Evolutionary conservation across 805 yeast species (phyloP), one percentile per base, ranked within the genome.

Genomic region (Pichia membranifaciens): DNA sequence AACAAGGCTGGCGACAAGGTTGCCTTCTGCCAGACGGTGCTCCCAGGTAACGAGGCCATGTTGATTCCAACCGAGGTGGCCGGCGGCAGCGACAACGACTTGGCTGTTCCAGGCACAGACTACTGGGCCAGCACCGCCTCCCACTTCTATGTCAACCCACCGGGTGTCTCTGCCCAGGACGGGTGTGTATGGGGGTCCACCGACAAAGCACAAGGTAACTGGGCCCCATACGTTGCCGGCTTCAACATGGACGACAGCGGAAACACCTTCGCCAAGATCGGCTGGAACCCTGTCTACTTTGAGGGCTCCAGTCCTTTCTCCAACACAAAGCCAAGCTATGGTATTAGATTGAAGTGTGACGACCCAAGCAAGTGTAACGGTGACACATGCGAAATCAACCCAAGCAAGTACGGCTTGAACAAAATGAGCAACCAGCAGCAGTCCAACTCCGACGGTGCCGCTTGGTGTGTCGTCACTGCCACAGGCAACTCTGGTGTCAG

Each of bases 21-120:
- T 54, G 90, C 96, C 7, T 80, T 88, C 66, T 88, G 96, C 65
- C 96, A 89, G 69, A 88, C 96, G 8, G 96, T 89, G 6, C 73
- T 89, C 48, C 96, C 96, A 21, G 96, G 96, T 55, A 86, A 87
- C 65, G 96, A 88, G 70, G 95, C 88, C 56, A 88, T 88, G 96
- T 72, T 87, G 62, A 87, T 89, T 54, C 96, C 96, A 51, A 87
- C 95, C 20, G 62, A 73, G 45, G 79, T 83, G 48, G 73, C 68
- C n/a, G 66, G 72, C 13, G 75, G 78, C 9, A 58, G 68, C 8
- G 51, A 71, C n/a, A 65, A 70, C 47, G 70, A 74, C 2, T 68
- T 88, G 49, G 95, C 96, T 20, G 96, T 88, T 44, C 96, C 96
- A 16, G 88, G 85, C 20, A 69, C 89, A 2, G 80, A 79, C 47